A percentile compares a stretch with the other conserved stretches of the same genome.
Evolutionary conservation across 805 yeast genomes (phyloP).

Genomic region (Candida corydali): DNA sequence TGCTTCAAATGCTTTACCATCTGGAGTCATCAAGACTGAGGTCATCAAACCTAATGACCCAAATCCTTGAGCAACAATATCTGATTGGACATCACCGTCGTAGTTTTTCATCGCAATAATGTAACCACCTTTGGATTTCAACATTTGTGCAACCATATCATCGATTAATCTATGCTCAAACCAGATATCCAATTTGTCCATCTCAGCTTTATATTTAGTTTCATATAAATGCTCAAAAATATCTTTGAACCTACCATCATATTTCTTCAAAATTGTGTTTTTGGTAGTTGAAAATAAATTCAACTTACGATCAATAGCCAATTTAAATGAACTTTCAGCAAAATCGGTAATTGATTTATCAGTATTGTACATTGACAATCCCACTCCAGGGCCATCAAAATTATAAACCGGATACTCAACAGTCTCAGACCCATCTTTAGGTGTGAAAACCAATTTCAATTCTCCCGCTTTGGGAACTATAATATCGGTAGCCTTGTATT

Average conservation of each 20-base stretch:
- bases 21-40: slow-evolving; percentile 94
- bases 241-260: slow-evolving; percentile 95
- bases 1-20: slow-evolving; percentile 90
- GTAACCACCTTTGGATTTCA: slow-evolving; percentile 91
- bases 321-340: slow-evolving; percentile 88
- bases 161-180: slow-evolving; percentile 95
- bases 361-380: slow-evolving; percentile 92
- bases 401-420: slow-evolving; percentile 60
- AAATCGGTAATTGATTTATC: slow-evolving; percentile 86
- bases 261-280: slow-evolving; percentile 89
- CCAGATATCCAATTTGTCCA: slow-evolving; percentile 84
- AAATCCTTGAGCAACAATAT: slow-evolving; percentile 96
- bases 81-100: slow-evolving; percentile 97
- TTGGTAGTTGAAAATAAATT: slow-evolving; percentile 87
- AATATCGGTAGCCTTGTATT: slow-evolving; percentile 88
- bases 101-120: slow-evolving; percentile 96
- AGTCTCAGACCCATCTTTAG: slow-evolving; percentile 56
- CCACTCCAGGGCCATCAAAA: slow-evolving; percentile 73
- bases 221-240: slow-evolving; percentile 82
- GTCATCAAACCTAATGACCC: slow-evolving; percentile 97
- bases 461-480: slow-evolving; percentile 78
- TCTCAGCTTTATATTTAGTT: slow-evolving; percentile 58
- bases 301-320: slow-evolving; percentile 74
- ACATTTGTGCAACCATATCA: slow-evolving; percentile 99
- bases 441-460: slow-evolving; percentile 72